Percentiles rank a stretch among this genome's conserved stretches.
These are phyloP conservation scores for Alternaria arbusti DNA, from an alignment of 2,329 filamentous ascomycete genomes.

Conservation along the genomic window DNA sequence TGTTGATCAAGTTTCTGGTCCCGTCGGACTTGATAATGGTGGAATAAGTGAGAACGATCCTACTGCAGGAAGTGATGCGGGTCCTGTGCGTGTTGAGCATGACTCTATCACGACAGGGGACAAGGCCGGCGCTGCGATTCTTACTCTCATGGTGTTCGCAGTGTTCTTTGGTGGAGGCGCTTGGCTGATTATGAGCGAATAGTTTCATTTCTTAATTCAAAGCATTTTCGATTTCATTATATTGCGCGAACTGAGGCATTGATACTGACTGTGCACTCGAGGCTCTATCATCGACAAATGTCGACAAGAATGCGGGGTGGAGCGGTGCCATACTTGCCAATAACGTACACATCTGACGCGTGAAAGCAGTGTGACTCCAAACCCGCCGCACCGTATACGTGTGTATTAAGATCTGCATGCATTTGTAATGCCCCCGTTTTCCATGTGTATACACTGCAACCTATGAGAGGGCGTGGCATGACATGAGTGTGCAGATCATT, in stretches of 20 bases:
- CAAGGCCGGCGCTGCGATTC: constrained; percentile 69
- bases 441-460: background rate
- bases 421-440: background rate
- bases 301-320: background rate
- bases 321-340: background rate
- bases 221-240: background rate
- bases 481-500: constrained; percentile 3
- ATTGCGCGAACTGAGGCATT: background rate
- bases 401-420: background rate
- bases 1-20: constrained; percentile 34
- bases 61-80: constrained; percentile 41
- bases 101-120: constrained; percentile 63
- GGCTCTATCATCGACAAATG: background rate
- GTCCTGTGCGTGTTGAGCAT: constrained; percentile 30
- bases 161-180: constrained; percentile 60
- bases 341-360: too few species aligned
- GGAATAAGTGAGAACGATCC: constrained; percentile 59
- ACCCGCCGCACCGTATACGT: background rate
- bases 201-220: background rate
- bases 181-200: constrained; percentile 53
- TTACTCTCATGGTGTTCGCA: constrained; percentile 64
- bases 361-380: background rate
- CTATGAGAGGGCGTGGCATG: background rate
- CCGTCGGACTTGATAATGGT: constrained; percentile 58
- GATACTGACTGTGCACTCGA: background rate